Evolutionary conservation across 805 yeast genomes (phyloP), one percentile per base, ranked within the genome.

Genomic region (Wickerhamiella slavikovae): DNA sequence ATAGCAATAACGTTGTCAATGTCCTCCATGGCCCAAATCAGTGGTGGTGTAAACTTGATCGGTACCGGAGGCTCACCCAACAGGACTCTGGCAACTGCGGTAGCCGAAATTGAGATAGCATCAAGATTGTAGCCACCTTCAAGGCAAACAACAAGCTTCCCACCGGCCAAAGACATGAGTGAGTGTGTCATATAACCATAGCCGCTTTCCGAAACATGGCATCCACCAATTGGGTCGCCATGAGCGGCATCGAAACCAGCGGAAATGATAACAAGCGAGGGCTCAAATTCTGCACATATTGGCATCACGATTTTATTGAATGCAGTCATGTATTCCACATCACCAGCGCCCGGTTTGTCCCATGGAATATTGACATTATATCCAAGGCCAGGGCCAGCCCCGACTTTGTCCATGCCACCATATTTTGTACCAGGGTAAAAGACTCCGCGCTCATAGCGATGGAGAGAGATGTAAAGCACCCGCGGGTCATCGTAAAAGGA

Each of bases 181-280:
- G 72, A 63, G 46, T 82, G 92, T 3, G 95, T 78, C 94, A 89
- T 82, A 38, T 82, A 83, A 6, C 93, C 95, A 49, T 89, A 89
- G 10, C 94, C 93, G 22, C 82, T 75, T 2, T 98, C 98, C 0
- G 93, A 65, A 2, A 89, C 92, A 48, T 79, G 91, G 50, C 95
- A 89, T 27, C 85, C 93, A 8, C 98, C 99, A 38, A 89, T 78
- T 34, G 80, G 73, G 52, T 89, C 99, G 35, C 96, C 96, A 44
- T 79, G 93, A 1, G 99, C 99, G 14, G 98, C 98, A 55, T 89
- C 99, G 43, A 89, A 89, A 0, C 99, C 99, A 1, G 96, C 72
- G 13, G 93, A 78, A 19, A 89, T 71, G 21, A 89, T 79, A 4
- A 83, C 85, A 38, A 89, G 60, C 54, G 89, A 98, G 0, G 99